Evolutionary conservation across 2,329 filamentous ascomycete species (phyloP).

Genomic region (Phialocephala subalpina): DNA sequence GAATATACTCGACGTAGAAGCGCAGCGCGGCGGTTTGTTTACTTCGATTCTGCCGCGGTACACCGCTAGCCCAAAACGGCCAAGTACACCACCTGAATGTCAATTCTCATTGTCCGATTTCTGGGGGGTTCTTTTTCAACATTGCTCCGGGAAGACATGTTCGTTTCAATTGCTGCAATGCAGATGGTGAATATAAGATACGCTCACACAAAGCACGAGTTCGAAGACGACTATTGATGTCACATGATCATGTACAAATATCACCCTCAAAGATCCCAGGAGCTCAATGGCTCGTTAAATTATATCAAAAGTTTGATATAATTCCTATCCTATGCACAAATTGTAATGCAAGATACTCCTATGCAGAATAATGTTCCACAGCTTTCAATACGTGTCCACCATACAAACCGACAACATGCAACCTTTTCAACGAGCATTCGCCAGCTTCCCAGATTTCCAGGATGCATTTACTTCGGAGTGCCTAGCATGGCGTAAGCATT

Average conservation of each 20-base stretch:
- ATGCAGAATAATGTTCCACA: neutral
- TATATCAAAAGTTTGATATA: slow-evolving; percentile 35
- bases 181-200: neutral
- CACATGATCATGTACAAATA: neutral
- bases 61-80: neutral
- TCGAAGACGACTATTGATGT: neutral
- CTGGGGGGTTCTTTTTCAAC: too few species aligned
- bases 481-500: slow-evolving; percentile 6
- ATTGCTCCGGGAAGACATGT: too few species aligned
- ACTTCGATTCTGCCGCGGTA: neutral
- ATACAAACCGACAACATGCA: slow-evolving; percentile 8
- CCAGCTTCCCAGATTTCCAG: neutral
- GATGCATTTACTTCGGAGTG: neutral
- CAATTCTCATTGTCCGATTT: too few species aligned
- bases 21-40: neutral
- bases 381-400: neutral
- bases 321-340: slow-evolving; percentile 16
- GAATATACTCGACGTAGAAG: neutral
- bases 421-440: slow-evolving; percentile 6
- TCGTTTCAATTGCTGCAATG: neutral
- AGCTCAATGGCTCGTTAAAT: neutral
- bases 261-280: neutral
- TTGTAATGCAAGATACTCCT: neutral
- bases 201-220: neutral
- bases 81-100: neutral